Percentiles rank a stretch among this genome's conserved stretches.
These are phyloP conservation scores for Cichorium intybus DNA, from an alignment of 140 eudicot genomes.

Conservation along the genomic window DNA sequence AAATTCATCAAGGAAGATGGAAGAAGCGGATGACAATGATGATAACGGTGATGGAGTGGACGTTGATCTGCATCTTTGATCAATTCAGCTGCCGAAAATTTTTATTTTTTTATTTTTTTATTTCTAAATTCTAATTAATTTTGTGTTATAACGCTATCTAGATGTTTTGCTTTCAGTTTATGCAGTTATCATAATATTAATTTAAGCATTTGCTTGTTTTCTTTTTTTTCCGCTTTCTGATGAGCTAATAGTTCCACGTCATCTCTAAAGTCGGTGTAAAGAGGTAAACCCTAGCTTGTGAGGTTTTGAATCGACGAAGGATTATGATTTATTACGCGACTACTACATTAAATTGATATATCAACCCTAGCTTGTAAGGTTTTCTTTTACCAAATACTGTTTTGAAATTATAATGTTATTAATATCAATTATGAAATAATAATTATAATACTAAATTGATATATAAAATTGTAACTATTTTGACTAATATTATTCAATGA, in stretches of 20 bases:
- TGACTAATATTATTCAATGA: too few species aligned
- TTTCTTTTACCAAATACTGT: too few species aligned
- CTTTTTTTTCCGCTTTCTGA: neutral
- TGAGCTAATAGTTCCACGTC: neutral
- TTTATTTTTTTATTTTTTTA: neutral
- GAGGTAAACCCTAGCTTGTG: neutral
- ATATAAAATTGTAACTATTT: too few species aligned
- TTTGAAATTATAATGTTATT: too few species aligned
- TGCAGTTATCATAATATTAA: neutral
- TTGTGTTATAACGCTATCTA: conserved; percentile 2
- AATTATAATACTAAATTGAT: too few species aligned
- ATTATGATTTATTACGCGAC: too few species aligned
- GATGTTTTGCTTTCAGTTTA: neutral
- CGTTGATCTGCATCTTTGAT: conserved; percentile 75
- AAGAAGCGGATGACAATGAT: conserved; percentile 31
- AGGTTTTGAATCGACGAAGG: neutral
- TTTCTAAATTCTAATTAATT: neutral
- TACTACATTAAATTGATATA: too few species aligned
- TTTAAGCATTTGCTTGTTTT: neutral
- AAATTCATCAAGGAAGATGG: conserved; percentile 18
- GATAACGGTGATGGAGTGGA: conserved; percentile 52
- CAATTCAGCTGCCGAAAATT: neutral
- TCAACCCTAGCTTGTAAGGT: too few species aligned
- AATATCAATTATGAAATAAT: too few species aligned
- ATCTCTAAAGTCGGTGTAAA: neutral